Base-by-base conservation (phyloP, 768 basidiomycete genomes). In the Mycena latifolia region DNA sequence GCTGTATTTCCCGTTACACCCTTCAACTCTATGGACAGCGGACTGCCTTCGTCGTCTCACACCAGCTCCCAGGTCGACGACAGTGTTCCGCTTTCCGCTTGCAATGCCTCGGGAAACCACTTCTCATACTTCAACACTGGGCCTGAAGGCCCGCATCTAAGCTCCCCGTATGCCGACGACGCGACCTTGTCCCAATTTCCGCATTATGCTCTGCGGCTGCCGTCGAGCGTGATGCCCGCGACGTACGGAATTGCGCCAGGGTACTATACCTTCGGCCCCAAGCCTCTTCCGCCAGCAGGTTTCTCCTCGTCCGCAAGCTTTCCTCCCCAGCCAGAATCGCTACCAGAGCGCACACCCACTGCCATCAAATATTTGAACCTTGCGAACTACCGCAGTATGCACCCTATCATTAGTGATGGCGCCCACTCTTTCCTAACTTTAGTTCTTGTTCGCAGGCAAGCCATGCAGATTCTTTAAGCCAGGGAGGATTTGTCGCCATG, bases 241-340 rank as follows among this genome's bases (percentile, higher is more conserved):
- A 9, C 43, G 22, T 61, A 66, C 29, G 54, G 58, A 37, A 51
- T 61, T 53, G 29, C 60, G 31, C 54, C 67, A 18, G 5, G 61
- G 54, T 65, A 69, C 17, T 59, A 65, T 0, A 61, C 61, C 31
- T 64, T 69, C 52, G 62, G 59, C 22, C 63, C 63, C 20, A 62
- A 65, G 33, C 31, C 55, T 33, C 52, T 55, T 14, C 41, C 61
- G 10, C 50, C 61, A 9, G 60, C 61, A 2, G 33, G 50, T 18
- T 59, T 63, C 18, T 54, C 47, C 25, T 39, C 37, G 4, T 11
- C 62, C 15, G 20, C 51, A 25, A 28, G 43, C 9, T 56, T 33
- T 61, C 28, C 48, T 35, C 14, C n/a, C n/a, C n/a, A n/a, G n/a
- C n/a, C n/a, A n/a, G n/a, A n/a, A n/a, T n/a, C n/a, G n/a, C n/a